Evolutionary conservation across 768 basidiomycete genomes (phyloP).

Genomic region (Plicaturopsis crispa): DNA sequence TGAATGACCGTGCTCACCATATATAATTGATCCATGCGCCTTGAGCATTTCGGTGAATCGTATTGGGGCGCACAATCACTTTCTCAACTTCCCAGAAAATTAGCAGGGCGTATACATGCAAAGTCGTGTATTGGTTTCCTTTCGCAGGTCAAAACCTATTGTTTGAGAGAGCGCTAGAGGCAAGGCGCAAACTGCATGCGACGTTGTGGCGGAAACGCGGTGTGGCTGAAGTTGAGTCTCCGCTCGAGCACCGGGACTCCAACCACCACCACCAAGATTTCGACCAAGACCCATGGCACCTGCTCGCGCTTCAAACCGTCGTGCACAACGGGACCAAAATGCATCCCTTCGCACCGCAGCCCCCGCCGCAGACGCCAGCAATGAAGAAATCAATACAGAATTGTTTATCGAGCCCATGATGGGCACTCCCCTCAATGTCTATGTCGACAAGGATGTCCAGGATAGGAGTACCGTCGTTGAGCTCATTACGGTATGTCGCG

Average conservation of each 20-base stretch:
- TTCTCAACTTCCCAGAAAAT: too few relatives aligned
- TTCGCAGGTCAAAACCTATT: too few relatives aligned
- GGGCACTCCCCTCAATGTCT: conserved; percentile 66
- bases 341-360: conserved; percentile 19
- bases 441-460: conserved; percentile 74
- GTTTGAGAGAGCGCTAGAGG: too few relatives aligned
- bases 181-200: too few relatives aligned
- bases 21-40: too few relatives aligned
- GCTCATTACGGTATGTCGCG: conserved; percentile 53
- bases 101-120: too few relatives aligned
- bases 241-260: conserved; percentile 14
- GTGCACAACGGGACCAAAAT: conserved; percentile 33
- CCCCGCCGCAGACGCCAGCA: conserved; percentile 20
- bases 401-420: conserved; percentile 82
- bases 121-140: too few relatives aligned
- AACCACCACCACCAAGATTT: conserved; percentile 10
- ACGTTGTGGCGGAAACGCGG: too few relatives aligned
- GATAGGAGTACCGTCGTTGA: conserved; percentile 59
- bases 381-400: conserved; percentile 31
- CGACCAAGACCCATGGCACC: conserved; percentile 74
- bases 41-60: too few relatives aligned
- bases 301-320: conserved; percentile 52
- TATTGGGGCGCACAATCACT: too few relatives aligned
- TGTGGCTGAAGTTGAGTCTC: neutral
- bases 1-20: too few relatives aligned